A percentile compares a stretch with the other conserved stretches of the same genome.
Conservation (phyloP, 1,284 basidiomycete genomes). For the Flammula alnicola region DNA sequence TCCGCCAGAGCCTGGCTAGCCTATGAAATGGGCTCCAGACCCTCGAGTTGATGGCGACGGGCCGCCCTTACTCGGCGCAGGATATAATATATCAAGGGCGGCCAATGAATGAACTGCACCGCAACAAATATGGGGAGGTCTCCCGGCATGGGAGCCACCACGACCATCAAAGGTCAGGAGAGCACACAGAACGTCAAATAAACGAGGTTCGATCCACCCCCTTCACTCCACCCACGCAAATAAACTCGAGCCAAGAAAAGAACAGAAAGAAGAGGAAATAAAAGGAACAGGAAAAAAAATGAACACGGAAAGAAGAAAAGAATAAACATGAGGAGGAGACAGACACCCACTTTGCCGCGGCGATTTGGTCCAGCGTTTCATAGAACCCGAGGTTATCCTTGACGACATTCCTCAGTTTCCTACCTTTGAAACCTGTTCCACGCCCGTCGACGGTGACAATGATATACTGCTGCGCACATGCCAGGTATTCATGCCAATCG, state of each 20-base stretch:
- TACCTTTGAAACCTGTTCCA: constrained; percentile 93
- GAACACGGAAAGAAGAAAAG: constrained; percentile 11
- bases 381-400: constrained; percentile 85
- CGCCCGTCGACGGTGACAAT: constrained; percentile 89
- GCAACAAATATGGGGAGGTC: no score
- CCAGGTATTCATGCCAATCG: constrained; percentile 90
- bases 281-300: background rate
- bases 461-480: constrained; percentile 83
- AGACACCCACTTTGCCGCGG: constrained; percentile 75
- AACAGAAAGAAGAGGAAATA: background rate
- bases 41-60: no score
- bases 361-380: constrained; percentile 89
- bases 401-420: constrained; percentile 81
- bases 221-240: constrained; percentile 2
- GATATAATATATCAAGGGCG: no score
- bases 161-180: no score
- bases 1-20: no score
- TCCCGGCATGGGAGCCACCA: no score
- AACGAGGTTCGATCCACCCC: constrained; percentile 2
- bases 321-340: no score
- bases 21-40: no score
- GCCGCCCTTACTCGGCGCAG: no score
- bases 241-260: constrained; percentile 5
- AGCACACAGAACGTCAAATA: no score
- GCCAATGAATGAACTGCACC: no score